Conservation (phyloP, 768 basidiomycete species). For the Suillus lakei region DNA sequence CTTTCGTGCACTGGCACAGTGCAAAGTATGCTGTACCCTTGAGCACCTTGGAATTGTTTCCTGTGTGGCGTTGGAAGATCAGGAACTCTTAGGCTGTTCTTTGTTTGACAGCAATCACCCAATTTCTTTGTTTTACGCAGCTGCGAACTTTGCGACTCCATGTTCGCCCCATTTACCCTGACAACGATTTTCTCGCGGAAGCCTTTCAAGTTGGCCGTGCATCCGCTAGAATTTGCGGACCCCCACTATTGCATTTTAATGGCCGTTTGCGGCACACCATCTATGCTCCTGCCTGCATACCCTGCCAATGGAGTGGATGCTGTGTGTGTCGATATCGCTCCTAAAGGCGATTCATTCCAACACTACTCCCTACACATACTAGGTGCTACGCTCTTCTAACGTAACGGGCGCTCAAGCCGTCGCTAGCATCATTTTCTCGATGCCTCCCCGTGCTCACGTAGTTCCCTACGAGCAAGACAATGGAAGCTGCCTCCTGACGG, state of each 20-base stretch:
- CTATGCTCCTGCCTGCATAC: neutral
- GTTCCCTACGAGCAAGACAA: neutral
- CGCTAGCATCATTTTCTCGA: neutral
- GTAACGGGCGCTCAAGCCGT: neutral
- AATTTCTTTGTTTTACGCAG: neutral
- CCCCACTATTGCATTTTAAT: neutral
- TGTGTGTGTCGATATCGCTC: neutral
- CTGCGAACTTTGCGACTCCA: neutral
- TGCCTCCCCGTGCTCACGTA: neutral
- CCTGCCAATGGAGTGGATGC: neutral
- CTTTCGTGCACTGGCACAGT: neutral
- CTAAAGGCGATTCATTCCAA: neutral
- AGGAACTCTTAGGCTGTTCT: neutral
- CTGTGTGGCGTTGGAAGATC: neutral
- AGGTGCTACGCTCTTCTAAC: neutral
- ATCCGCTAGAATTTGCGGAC: neutral
- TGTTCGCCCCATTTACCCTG: neutral
- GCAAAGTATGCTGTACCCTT: neutral
- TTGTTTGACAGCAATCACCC: neutral
- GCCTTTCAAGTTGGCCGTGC: neutral
- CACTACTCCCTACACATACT: neutral
- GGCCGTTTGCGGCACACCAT: neutral
- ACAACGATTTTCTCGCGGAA: neutral
- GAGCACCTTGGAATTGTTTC: too few relatives aligned
- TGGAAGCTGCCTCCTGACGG: neutral